phyloP scores from a whole-genome alignment of 352 stramenopile species.

The Phytophthora idaei region DNA sequence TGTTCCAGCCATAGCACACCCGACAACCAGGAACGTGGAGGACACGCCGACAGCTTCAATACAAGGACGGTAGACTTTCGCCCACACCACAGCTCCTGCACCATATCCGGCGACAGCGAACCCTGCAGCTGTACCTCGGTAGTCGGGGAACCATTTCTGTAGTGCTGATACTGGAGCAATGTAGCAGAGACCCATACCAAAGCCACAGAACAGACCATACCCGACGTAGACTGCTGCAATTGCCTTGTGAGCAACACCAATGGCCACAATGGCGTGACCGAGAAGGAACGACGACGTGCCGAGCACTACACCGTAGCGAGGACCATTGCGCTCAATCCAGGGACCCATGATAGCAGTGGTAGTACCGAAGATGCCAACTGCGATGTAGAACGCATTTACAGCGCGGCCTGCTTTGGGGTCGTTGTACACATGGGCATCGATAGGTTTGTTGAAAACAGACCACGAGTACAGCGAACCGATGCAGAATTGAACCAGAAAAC shows the following conservation, averaged over 20 bases:
- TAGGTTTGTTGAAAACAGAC: constrained; percentile 76
- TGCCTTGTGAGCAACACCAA: constrained; percentile 50
- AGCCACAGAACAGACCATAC: constrained; percentile 69
- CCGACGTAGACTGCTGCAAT: constrained; percentile 61
- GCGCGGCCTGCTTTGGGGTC: constrained; percentile 49
- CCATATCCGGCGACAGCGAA: constrained; percentile 74
- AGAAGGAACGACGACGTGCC: constrained; percentile 56
- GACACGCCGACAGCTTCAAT: constrained; percentile 57
- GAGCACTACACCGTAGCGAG: constrained; percentile 53
- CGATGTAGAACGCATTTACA: constrained; percentile 78
- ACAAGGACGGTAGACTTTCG: constrained; percentile 64
- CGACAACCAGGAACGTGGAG: constrained; percentile 56
- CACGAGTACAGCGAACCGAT: constrained; percentile 76
- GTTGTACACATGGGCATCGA: constrained; percentile 55
- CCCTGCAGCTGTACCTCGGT: constrained; percentile 64
- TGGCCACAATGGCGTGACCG: constrained; percentile 49
- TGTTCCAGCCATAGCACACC: constrained; percentile 41
- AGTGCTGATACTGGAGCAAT: constrained; percentile 72
- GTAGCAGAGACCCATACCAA: constrained; percentile 77
- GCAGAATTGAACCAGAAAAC: constrained; percentile 74
- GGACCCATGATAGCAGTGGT: constrained; percentile 75
- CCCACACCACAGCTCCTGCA: constrained; percentile 62
- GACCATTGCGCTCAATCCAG: constrained; percentile 72
- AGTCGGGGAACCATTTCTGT: constrained; percentile 81
- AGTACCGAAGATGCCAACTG: constrained; percentile 61